Evolutionary conservation across 345 rosid species (phyloP).

Genomic region (Ceriops zippeliana): DNA sequence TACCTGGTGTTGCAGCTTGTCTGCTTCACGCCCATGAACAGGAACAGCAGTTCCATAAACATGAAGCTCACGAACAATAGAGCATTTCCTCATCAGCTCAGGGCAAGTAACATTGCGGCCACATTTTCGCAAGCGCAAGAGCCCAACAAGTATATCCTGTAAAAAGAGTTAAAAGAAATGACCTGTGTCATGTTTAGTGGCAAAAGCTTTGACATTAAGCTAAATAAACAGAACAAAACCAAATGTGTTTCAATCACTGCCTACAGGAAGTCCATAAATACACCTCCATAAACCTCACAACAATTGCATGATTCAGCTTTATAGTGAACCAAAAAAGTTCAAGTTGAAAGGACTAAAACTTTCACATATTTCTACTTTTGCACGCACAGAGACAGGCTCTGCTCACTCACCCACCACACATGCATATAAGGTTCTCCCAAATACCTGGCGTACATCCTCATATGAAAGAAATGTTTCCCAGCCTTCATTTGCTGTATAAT

Average conservation of each 20-base stretch:
- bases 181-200: neutral
- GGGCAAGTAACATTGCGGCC: slow-evolving; percentile 86
- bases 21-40: slow-evolving; percentile 93
- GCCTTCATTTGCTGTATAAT: slow-evolving; percentile 94
- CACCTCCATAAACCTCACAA: too few relatives aligned
- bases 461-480: slow-evolving; percentile 99
- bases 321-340: too few relatives aligned
- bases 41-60: slow-evolving; percentile 99
- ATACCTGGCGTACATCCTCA: slow-evolving; percentile 94
- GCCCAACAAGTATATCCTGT: slow-evolving; percentile 96
- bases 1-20: slow-evolving; percentile 99
- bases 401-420: neutral
- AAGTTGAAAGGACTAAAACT: too few relatives aligned
- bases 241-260: neutral
- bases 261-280: neutral
- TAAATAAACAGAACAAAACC: slow-evolving; percentile 3
- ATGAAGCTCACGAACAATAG: slow-evolving; percentile 97
- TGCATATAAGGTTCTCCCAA: slow-evolving; percentile 1
- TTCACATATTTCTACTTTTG: too few relatives aligned
- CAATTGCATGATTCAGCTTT: too few relatives aligned
- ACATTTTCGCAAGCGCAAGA: slow-evolving; percentile 83
- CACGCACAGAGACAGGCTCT: neutral
- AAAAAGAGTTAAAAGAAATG: slow-evolving; percentile 9
- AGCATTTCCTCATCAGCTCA: slow-evolving; percentile 83
- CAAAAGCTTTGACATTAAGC: neutral